Evolutionary conservation across 1,284 basidiomycete species (phyloP).

Genomic region (Nidula niveotomentosa): DNA sequence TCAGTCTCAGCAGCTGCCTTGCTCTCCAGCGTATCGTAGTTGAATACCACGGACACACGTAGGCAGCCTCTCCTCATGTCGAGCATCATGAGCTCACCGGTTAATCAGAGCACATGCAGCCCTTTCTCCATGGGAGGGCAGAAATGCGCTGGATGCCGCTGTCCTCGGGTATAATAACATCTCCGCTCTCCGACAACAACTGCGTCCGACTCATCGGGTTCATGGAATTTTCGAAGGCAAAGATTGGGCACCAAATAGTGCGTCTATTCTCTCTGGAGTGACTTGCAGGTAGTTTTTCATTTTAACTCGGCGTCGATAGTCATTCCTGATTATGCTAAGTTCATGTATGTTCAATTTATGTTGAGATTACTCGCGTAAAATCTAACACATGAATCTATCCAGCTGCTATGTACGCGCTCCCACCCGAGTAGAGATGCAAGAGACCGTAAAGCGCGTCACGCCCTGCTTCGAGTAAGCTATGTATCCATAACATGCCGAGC

Average conservation of each 20-base stretch:
- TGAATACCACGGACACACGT: constrained; percentile 63
- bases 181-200: constrained; percentile 72
- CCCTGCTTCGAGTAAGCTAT: constrained; percentile 69
- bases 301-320: constrained; percentile 38
- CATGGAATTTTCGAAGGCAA: constrained; percentile 66
- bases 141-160: constrained; percentile 77
- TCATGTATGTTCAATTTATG: constrained; percentile 38
- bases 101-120: constrained; percentile 62
- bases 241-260: constrained; percentile 64
- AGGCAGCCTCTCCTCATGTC: constrained; percentile 15
- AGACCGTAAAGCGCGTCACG: constrained; percentile 56
- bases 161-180: constrained; percentile 73
- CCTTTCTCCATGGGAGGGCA: constrained; percentile 73
- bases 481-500: neutral
- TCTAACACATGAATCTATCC: neutral
- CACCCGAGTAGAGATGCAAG: constrained; percentile 56
- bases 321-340: constrained; percentile 76
- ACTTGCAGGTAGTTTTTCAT: neutral
- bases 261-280: constrained; percentile 7
- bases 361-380: too few species aligned
- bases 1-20: constrained; percentile 51
- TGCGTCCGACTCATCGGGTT: constrained; percentile 59
- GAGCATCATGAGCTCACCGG: neutral
- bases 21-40: constrained; percentile 49
- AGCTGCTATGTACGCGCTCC: constrained; percentile 73